Percentiles rank a stretch among this genome's conserved stretches.
Evolutionary conservation across 306 rosid genomes (phyloP).

Genomic region (Vachellia pachyceras): DNA sequence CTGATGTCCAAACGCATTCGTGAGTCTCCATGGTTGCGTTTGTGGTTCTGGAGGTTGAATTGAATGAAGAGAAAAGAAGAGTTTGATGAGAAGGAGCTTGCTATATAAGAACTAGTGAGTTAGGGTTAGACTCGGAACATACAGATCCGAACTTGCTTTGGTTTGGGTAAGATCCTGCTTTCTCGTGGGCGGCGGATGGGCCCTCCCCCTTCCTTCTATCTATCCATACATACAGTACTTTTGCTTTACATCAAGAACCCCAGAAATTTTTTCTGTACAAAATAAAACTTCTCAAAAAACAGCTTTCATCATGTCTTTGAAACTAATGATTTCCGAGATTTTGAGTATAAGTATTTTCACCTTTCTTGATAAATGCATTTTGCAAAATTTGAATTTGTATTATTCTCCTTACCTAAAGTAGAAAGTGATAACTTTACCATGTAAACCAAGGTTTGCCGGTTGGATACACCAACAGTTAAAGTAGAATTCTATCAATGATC

Average conservation of each 20-base stretch:
- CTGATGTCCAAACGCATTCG: neutral
- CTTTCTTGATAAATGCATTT: no score
- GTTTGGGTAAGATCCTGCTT: slow-evolving; percentile 61
- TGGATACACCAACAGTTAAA: neutral
- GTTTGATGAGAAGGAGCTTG: neutral
- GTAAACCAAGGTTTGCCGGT: no score
- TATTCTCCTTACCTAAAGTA: no score
- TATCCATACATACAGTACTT: neutral
- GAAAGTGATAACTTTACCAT: no score
- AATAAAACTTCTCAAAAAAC: neutral
- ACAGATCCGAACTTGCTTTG: slow-evolving; percentile 58
- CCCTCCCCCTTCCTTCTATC: neutral
- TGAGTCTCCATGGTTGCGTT: neutral
- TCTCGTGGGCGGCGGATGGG: slow-evolving; percentile 83
- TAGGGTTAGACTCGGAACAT: slow-evolving; percentile 61
- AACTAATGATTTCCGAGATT: no score
- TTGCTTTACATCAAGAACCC: neutral
- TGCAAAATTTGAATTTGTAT: no score
- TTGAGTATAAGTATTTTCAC: no score
- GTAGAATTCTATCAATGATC: neutral
- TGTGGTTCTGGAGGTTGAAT: neutral
- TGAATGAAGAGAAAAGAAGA: neutral
- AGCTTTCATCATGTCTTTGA: no score
- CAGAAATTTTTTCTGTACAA: neutral
- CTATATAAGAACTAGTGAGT: slow-evolving; percentile 6